phyloP scores from a whole-genome alignment of 2,329 filamentous ascomycete genomes.

The Diplodia sapinea region DNA sequence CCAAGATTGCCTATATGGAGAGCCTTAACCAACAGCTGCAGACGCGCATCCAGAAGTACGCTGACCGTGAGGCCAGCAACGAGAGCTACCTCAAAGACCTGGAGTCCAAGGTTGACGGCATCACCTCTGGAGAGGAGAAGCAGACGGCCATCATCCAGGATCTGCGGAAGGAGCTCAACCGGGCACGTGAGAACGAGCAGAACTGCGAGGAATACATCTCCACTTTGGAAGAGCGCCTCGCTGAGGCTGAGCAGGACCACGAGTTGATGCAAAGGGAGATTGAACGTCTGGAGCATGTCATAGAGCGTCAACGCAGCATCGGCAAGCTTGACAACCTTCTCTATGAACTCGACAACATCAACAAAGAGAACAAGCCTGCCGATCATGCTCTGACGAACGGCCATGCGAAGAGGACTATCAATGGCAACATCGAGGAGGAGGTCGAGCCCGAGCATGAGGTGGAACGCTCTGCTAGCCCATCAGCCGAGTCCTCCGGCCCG shows the following conservation, averaged over 20 bases:
- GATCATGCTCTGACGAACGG: conserved; percentile 34
- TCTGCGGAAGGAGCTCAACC: conserved; percentile 86
- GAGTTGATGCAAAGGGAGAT: conserved; percentile 98
- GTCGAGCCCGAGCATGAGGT: conserved; percentile 4
- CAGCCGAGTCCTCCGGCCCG: background rate
- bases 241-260: conserved; percentile 93
- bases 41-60: conserved; percentile 85
- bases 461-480: conserved; percentile 19
- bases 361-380: conserved; percentile 42
- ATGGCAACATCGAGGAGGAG: conserved; percentile 42
- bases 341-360: conserved; percentile 78
- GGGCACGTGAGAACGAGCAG: conserved; percentile 86
- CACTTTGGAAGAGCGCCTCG: conserved; percentile 90
- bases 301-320: conserved; percentile 92
- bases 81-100: conserved; percentile 93
- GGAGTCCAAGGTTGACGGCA: conserved; percentile 86
- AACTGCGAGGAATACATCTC: conserved; percentile 96
- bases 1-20: conserved; percentile 89
- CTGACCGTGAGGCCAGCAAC: conserved; percentile 89
- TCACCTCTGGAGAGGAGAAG: conserved; percentile 90
- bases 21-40: conserved; percentile 91
- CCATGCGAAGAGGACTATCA: conserved; percentile 42
- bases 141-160: conserved; percentile 84
- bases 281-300: conserved; percentile 88
- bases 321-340: conserved; percentile 93